phyloP scores from a whole-genome alignment of 331 rosid species.

The Stylosanthes scabra region DNA sequence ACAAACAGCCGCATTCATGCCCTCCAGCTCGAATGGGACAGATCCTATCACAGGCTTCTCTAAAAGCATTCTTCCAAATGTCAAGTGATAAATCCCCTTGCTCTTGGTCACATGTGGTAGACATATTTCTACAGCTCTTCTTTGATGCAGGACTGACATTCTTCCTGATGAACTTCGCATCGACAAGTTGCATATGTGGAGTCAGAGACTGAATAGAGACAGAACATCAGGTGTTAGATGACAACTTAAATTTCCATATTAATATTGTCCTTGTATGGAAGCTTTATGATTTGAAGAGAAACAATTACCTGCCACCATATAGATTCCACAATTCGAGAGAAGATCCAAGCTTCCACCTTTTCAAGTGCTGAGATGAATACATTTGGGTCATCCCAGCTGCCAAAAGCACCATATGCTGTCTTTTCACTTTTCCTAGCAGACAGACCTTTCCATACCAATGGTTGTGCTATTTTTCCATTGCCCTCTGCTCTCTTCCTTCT shows the following conservation, averaged over 20 bases:
- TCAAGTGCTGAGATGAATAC: slow-evolving; percentile 71
- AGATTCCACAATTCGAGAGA: slow-evolving; percentile 93
- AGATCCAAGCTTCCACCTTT: slow-evolving; percentile 94
- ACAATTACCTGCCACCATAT: slow-evolving; percentile 97
- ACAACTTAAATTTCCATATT: slow-evolving; percentile 7
- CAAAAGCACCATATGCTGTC: slow-evolving; percentile 46
- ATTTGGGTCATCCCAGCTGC: slow-evolving; percentile 73
- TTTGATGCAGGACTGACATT: slow-evolving; percentile 46
- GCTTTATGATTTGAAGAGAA: slow-evolving; percentile 22
- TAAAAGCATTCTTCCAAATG: slow-evolving; percentile 92
- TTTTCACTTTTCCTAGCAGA: slow-evolving; percentile 60
- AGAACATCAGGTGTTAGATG: slow-evolving; percentile 38
- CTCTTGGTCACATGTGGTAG: slow-evolving; percentile 67
- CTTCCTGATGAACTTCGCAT: slow-evolving; percentile 49
- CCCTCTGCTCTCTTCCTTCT: slow-evolving; percentile 61
- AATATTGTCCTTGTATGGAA: slow-evolving; percentile 9
- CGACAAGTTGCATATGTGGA: slow-evolving; percentile 84
- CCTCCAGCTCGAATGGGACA: slow-evolving; percentile 97
- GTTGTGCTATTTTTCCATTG: slow-evolving; percentile 47
- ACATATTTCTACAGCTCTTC: slow-evolving; percentile 51
- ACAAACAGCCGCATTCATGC: slow-evolving; percentile 98
- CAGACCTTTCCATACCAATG: slow-evolving; percentile 69
- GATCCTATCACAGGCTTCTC: slow-evolving; percentile 86
- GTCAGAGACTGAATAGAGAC: slow-evolving; percentile 76
- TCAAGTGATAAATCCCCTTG: slow-evolving; percentile 73